Evolutionary conservation across 164 flowering plant genomes (phyloP), one percentile per base, ranked within the genome.

Genomic region (Umbilicus rupestris): DNA sequence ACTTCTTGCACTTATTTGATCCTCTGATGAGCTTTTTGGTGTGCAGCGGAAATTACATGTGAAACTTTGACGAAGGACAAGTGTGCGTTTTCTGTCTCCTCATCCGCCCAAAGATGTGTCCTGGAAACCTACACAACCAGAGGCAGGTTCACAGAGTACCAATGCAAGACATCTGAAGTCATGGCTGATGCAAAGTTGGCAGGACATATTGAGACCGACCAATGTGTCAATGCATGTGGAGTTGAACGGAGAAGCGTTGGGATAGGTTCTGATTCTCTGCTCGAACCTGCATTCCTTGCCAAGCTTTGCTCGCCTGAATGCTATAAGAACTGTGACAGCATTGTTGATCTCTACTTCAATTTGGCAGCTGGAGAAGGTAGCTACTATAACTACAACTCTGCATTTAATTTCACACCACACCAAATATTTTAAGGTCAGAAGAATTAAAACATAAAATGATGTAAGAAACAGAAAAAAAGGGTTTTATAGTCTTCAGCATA

Each of bases 111-210:
- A 17, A 55, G 60, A 55, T 55, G 60, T 55, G 60, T 55, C 19
- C 33, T 55, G 17, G 60, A 55, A 55, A 55, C 60, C 35, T 55
- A 55, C 60, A 55, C 60, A 14, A 55, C 60, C 19, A 55, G 60
- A 29, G 60, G 60, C 5, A 55, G 60, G 60, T 55, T 55, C 60
- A 55, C 60, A 3, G 60, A 55, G 60, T 55, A 55, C 28, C 60
- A 55, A 28, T 55, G 60, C 60, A 55, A 28, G 60, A 28, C 60
- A 14, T 55, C 60, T 28, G 35, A 28, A 11, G 60, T 55, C 7
- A 28, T 7, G 19, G 60, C 60, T 28, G 60, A 55, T 14, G 29
- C 16, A 4, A 55, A 55, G 33, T 55, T 55, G 17, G 60, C 60
- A 26, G 60, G 60, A 55, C 33, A 55, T 55, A 30, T 55, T 28